Evolutionary conservation across 164 flowering plant genomes (phyloP), one percentile per base, ranked within the genome.

Genomic region (Sedum album): DNA sequence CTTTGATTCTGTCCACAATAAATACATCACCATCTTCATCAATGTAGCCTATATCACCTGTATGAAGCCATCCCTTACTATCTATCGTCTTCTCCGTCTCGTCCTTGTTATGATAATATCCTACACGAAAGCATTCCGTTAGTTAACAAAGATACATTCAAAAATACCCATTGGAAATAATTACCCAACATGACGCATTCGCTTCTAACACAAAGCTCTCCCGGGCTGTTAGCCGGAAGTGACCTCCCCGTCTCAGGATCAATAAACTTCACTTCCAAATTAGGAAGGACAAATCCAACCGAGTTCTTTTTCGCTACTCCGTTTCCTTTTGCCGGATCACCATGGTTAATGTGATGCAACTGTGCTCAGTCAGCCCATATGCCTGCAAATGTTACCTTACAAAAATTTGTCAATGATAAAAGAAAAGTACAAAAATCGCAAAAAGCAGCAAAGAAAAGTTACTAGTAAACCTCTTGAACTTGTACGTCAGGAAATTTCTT

Each of bases 351-450:
- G 97, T 94, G 60, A 94, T 89, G 89, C 98, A 94, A 68, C 97
- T 91, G 70, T 94, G 98, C 84, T 94, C 98, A 0, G 98, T 94
- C 73, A 94, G 73, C 65, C 98, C 99, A 81, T 95, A 95, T 21
- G 98, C 98, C 96, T 91, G 31, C 7, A 31, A 61, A 18, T 11
- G 18, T 15, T 15, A 13, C 48, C 17, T 44, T 13, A 14, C 11
- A 14, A 44, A 13, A 11, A 11, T 13, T 13, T 44, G 15, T 44
- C 17, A 44, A 44, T 13, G 5, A 11, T 11, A 44, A 14, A 44
- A 44, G 4, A 13, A 17, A 1, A 1, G 1, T 2, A 1, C 42
- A 14, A 39, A 39, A 39, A 41, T 14, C 1, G 11, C 15, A 11
- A 13, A 13, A 7, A 25, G 26, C 15, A 7, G 38, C 31, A 7